Base-by-base conservation (phyloP, 345 rosid species). In the Balakata baccata region DNA sequence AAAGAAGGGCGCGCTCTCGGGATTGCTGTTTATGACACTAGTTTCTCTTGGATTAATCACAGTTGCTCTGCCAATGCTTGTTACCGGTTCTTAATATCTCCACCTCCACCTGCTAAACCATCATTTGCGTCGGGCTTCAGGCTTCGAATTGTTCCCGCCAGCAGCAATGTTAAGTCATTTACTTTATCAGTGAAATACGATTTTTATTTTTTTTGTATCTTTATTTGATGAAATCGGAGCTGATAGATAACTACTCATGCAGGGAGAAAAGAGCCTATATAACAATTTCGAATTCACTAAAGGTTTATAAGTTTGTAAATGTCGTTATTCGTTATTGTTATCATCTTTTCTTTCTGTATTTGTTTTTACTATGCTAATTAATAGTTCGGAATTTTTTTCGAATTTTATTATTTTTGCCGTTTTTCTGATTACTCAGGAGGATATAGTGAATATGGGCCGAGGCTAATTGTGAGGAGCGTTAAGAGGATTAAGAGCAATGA, bases 31-130 rank as follows among this genome's bases (percentile, higher is more conserved):
- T 91, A 88, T 66, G 89, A 78, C 16, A 17, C 75, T 2, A 43
- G 49, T 41, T 93, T 90, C 85, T 94, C 98, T 6, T 94, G 94
- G 97, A 89, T 94, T 79, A 94, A 94, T 72, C 96, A 94, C 80
- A 86, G 90, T 54, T 94, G 98, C 65, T 89, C 97, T 66, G 92
- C 98, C 7, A 91, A 90, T 72, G 81, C 96, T 70, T 90, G 89
- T 62, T 94, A 91, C 77, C 77, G 96, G n/a, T 90, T 89, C 74
- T 8, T 70, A 37, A 38, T 86, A 60, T 75, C 85, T 23, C 45
- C 86, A 6, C 72, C 85, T 23, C 45, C 86, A 6, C 72, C 89
- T 0, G 13, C n/a, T 53, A 46, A 78, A 23, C 46, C 75, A 9
- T 14, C 86, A 41, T 62, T 3, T 68, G 50, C 37, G 0, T 66